Evolutionary conservation across 2,329 filamentous ascomycete genomes (phyloP).

Genomic region (Phoma sp.): DNA sequence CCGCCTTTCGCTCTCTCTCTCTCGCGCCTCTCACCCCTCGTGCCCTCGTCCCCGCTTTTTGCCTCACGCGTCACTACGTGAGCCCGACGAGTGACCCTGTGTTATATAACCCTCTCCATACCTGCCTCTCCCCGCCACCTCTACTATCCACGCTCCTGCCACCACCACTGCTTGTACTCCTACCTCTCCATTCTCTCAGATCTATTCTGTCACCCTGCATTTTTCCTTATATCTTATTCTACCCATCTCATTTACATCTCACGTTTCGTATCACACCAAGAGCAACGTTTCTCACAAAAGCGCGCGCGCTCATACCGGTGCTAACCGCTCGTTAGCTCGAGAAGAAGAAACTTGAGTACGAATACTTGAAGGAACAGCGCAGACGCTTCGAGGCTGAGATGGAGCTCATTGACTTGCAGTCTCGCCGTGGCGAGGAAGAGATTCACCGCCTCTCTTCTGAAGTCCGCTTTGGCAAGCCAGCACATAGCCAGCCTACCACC

Average conservation of each 20-base stretch:
- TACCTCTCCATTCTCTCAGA: conserved; percentile 21
- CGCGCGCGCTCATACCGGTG: conserved; percentile 19
- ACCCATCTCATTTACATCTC: conserved; percentile 18
- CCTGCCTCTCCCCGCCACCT: conserved; percentile 7
- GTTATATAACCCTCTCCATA: not conserved
- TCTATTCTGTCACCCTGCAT: conserved; percentile 9
- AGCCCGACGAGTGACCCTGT: too few species aligned
- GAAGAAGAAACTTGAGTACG: conserved; percentile 92
- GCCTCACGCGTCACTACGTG: too few species aligned
- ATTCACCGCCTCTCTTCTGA: conserved; percentile 85
- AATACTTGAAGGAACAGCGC: conserved; percentile 86
- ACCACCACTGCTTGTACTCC: conserved; percentile 25
- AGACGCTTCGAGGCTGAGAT: conserved; percentile 91
- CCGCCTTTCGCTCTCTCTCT: too few species aligned
- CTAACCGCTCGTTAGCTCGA: conserved; percentile 70
- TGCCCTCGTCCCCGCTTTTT: too few species aligned
- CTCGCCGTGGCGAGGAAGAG: conserved; percentile 81
- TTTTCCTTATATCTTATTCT: conserved; percentile 9
- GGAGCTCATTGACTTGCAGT: conserved; percentile 84
- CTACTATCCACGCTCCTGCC: conserved; percentile 12
- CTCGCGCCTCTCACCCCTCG: conserved; percentile 11
- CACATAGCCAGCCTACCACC: conserved; percentile 90
- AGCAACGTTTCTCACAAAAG: not conserved
- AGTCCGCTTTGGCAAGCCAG: conserved; percentile 67
- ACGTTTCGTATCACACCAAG: conserved; percentile 1